phyloP scores from a whole-genome alignment of 2,329 filamentous ascomycete species.

The Penicillium paneum region DNA sequence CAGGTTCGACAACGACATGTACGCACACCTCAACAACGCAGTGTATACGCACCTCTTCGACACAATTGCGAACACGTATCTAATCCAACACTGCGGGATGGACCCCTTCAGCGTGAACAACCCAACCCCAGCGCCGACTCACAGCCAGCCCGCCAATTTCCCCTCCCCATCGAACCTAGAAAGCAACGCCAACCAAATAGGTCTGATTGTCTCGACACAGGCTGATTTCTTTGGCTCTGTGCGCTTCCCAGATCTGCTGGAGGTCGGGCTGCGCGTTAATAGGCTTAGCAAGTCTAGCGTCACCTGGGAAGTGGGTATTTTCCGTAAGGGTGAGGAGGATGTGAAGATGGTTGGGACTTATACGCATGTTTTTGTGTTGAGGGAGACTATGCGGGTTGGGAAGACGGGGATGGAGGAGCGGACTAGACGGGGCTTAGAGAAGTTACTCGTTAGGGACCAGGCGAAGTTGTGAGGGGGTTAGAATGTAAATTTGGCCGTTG shows the following conservation, averaged over 20 bases:
- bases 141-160: constrained; percentile 9
- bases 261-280: constrained; percentile 76
- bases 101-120: constrained; percentile 60
- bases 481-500: not conserved
- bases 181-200: constrained; percentile 60
- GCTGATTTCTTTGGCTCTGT: constrained; percentile 82
- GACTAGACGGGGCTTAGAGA: constrained; percentile 55
- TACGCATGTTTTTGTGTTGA: constrained; percentile 83
- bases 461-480: constrained; percentile 27
- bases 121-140: constrained; percentile 12
- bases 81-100: constrained; percentile 73
- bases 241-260: constrained; percentile 75
- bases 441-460: constrained; percentile 44
- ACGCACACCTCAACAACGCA: constrained; percentile 87
- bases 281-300: constrained; percentile 84
- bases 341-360: constrained; percentile 85
- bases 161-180: not conserved
- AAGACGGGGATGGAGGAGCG: constrained; percentile 50
- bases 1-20: constrained; percentile 94
- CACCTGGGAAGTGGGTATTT: constrained; percentile 84
- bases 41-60: constrained; percentile 87
- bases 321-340: constrained; percentile 67
- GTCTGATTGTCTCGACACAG: constrained; percentile 79
- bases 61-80: constrained; percentile 82
- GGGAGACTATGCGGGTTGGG: constrained; percentile 65